Conservation (phyloP, 192 early-diverging fungal species). For the Radiomyces spectabilis region DNA sequence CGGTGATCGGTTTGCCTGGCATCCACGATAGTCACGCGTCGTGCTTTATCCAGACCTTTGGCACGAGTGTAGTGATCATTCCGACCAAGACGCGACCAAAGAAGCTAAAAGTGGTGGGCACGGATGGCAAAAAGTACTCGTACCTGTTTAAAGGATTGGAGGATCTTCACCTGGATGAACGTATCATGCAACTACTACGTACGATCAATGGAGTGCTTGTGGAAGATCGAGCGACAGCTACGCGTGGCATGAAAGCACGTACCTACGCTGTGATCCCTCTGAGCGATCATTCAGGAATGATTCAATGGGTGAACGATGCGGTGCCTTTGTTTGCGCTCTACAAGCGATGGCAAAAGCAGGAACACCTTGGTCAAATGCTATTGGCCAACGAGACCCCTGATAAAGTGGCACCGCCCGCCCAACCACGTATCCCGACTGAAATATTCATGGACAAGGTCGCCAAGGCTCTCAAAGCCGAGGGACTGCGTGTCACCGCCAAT, state of each 20-base stretch:
- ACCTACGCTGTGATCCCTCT: slow-evolving; percentile 77
- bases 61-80: slow-evolving; percentile 42
- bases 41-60: slow-evolving; percentile 46
- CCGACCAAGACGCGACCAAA: slow-evolving; percentile 94
- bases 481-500: slow-evolving; percentile 41
- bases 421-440: slow-evolving; percentile 44
- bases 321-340: slow-evolving; percentile 72
- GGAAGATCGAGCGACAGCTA: slow-evolving; percentile 33
- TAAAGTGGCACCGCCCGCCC: slow-evolving; percentile 19
- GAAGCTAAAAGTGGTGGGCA: slow-evolving; percentile 55
- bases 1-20: slow-evolving; percentile 45
- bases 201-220: slow-evolving; percentile 55
- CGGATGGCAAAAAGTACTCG: slow-evolving; percentile 48
- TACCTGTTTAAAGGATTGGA: slow-evolving; percentile 92
- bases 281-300: slow-evolving; percentile 83
- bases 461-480: slow-evolving; percentile 44
- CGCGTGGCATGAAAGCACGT: slow-evolving; percentile 30
- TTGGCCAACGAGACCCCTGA: slow-evolving; percentile 19
- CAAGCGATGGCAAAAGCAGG: slow-evolving; percentile 68
- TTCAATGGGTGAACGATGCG: slow-evolving; percentile 90
- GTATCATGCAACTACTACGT: slow-evolving; percentile 75
- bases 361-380: slow-evolving; percentile 51
- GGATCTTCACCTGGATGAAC: slow-evolving; percentile 88
- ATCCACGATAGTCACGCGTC: slow-evolving; percentile 7
- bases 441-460: slow-evolving; percentile 78